A percentile compares a stretch with the other conserved stretches of the same genome.
These are phyloP conservation scores for Cochlearia excelsa DNA, from an alignment of 345 rosid species.

Conservation along the genomic window DNA sequence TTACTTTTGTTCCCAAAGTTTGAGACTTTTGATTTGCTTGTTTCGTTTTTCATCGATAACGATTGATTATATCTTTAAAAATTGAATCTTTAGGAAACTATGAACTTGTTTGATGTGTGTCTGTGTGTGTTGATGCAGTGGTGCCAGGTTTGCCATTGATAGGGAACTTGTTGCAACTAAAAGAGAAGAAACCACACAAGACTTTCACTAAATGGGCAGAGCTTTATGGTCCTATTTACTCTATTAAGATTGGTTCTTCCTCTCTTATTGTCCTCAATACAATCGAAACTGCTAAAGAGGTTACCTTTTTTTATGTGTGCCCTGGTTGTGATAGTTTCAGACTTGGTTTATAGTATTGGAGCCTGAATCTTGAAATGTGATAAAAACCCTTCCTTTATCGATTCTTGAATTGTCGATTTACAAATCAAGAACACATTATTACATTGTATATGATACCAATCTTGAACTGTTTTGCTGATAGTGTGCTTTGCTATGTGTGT, in stretches of 20 bases:
- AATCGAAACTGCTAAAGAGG: background rate
- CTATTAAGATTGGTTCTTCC: background rate
- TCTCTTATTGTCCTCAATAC: background rate
- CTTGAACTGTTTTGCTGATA: background rate
- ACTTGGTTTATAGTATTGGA: no score
- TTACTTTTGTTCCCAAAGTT: background rate
- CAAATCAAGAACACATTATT: background rate
- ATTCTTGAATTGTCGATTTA: background rate
- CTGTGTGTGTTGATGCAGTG: background rate
- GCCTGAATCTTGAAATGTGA: background rate
- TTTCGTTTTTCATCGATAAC: background rate
- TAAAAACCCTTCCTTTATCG: background rate
- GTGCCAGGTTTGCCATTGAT: background rate
- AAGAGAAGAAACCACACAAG: background rate
- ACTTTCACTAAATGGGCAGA: background rate
- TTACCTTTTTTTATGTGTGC: background rate
- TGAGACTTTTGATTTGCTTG: background rate
- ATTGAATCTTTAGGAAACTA: background rate
- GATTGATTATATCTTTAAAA: no score
- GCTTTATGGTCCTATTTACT: background rate
- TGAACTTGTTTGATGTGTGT: background rate
- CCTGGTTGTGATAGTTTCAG: no score
- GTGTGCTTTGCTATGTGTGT: background rate
- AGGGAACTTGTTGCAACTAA: background rate
- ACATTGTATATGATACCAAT: no score